Base-by-base conservation (phyloP, 768 basidiomycete genomes). In the Phylloporus sp. region DNA sequence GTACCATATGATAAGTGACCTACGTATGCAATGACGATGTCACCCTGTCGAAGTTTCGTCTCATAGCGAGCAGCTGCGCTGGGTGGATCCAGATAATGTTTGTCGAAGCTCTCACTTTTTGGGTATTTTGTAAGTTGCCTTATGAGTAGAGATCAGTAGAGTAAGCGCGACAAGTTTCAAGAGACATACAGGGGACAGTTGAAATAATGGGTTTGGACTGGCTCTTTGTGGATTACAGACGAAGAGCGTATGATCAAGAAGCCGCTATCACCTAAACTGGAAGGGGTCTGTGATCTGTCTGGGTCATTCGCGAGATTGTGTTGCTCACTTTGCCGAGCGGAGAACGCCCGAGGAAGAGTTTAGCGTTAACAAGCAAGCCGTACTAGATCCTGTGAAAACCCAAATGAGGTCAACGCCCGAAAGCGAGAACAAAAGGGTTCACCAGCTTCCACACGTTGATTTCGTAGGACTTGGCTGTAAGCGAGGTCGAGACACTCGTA, bases 251-350 rank as follows among this genome's bases (percentile, higher is more conserved):
- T 79, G 41, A 89, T 81, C 54, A 79, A 74, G 64, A 81, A 89
- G 7, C 87, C 87, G 51, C 87, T 89, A 65, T 90, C 87, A n/a
- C 87, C 87, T 58, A 90, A 72, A 64, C 87, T 90, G 50, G 41
- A 55, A 32, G 40, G 43, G 51, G 55, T 32, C 23, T 45, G 40
- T 50, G 39, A 53, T 42, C 47, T 40, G 32, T 26, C 35, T 36
- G 47, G 41, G 44, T 16, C 45, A 35, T 44, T 40, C 39, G 29
- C 20, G 6, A 28, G 22, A 42, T 11, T 27, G 40, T 9, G 12
- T 43, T 23, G 72, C 80, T 58, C 63, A 90, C 89, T 89, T 91
- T 50, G 88, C 86, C 22, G 88, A 81, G 45, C 86, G 85, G 50
- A 92, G 73, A 39, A 85, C 55, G 15, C 89, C 89, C 2, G 85